phyloP scores from a whole-genome alignment of 495 filamentous ascomycete species.

The Tuber microsphaerosporum region DNA sequence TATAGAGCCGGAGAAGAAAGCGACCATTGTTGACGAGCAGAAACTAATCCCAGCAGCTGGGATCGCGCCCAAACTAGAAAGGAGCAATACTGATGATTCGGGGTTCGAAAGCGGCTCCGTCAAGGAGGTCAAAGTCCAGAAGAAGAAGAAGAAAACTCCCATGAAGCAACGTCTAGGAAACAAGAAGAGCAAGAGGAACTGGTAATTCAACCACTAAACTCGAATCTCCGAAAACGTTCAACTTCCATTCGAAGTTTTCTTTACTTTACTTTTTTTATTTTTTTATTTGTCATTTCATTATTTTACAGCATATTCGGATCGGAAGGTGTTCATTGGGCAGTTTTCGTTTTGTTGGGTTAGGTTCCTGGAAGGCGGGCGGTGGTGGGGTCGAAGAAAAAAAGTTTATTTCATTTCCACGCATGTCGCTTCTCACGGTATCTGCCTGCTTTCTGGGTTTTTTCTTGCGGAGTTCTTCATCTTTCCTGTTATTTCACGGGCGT shows the following conservation, averaged over 20 bases:
- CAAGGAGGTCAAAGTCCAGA: slow-evolving; percentile 23
- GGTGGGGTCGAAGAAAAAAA: not conserved
- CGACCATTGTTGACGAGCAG: slow-evolving; percentile 6
- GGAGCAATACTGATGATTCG: not conserved
- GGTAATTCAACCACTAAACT: slow-evolving; percentile 3
- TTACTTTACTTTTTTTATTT: not conserved
- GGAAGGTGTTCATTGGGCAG: not conserved
- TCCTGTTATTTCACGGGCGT: not conserved
- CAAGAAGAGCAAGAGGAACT: slow-evolving; percentile 27
- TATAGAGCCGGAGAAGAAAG: slow-evolving; percentile 7
- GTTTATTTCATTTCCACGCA: not conserved
- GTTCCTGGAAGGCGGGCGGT: not conserved
- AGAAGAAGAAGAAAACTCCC: slow-evolving; percentile 33
- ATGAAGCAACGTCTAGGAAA: slow-evolving; percentile 35
- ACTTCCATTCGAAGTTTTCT: not conserved
- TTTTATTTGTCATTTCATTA: slow-evolving; percentile 16
- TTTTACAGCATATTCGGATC: slow-evolving; percentile 2
- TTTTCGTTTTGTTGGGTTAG: not conserved
- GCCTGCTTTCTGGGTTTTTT: not conserved
- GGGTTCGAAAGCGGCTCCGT: slow-evolving; percentile 8
- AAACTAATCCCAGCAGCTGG: slow-evolving; percentile 6
- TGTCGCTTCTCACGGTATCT: not conserved
- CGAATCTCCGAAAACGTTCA: not conserved
- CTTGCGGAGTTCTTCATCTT: not conserved
- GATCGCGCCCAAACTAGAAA: slow-evolving; percentile 12